These are phyloP conservation scores for Chalaropsis ovoidea DNA, from an alignment of 2,329 filamentous ascomycete genomes.

Conservation along the genomic window DNA sequence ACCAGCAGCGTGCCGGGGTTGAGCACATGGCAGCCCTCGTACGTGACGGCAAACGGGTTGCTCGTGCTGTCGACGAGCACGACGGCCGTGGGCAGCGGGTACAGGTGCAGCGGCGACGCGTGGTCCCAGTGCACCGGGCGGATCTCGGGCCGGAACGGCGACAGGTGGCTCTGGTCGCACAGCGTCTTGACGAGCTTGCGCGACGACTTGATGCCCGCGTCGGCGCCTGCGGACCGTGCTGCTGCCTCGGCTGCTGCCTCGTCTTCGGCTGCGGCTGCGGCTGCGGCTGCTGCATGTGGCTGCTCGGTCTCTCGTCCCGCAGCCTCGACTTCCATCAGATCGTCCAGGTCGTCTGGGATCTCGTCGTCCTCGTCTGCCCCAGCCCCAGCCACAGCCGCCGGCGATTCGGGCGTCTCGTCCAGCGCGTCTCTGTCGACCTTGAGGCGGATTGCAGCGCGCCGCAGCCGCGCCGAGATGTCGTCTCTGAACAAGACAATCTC, in stretches of 20 bases:
- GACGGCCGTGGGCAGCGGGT: conserved; percentile 77
- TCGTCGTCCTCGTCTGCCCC: conserved; percentile 22
- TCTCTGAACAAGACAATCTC: conserved; percentile 84
- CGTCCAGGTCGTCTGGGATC: conserved; percentile 27
- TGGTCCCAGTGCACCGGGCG: conserved; percentile 89
- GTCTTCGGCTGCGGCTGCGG: conserved; percentile 38
- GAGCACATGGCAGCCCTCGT: conserved; percentile 92
- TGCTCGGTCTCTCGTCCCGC: conserved; percentile 26
- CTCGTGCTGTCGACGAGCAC: conserved; percentile 74
- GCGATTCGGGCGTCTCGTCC: conserved; percentile 32
- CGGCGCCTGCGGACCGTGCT: not conserved
- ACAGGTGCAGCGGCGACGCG: conserved; percentile 63
- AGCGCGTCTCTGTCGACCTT: conserved; percentile 37
- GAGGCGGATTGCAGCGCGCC: conserved; percentile 65
- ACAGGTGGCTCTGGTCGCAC: conserved; percentile 79
- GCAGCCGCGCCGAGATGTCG: conserved; percentile 68
- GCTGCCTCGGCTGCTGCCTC: conserved; percentile 26
- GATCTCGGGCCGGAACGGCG: conserved; percentile 69
- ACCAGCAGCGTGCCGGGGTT: conserved; percentile 76
- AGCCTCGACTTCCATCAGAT: conserved; percentile 39
- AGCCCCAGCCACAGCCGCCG: not conserved
- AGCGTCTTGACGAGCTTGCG: conserved; percentile 81
- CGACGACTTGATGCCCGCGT: conserved; percentile 45
- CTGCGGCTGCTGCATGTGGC: conserved; percentile 26
- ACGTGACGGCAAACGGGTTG: conserved; percentile 75